These are phyloP conservation scores for Dipodascus albidus DNA, from an alignment of 805 yeast genomes.

Conservation along the genomic window DNA sequence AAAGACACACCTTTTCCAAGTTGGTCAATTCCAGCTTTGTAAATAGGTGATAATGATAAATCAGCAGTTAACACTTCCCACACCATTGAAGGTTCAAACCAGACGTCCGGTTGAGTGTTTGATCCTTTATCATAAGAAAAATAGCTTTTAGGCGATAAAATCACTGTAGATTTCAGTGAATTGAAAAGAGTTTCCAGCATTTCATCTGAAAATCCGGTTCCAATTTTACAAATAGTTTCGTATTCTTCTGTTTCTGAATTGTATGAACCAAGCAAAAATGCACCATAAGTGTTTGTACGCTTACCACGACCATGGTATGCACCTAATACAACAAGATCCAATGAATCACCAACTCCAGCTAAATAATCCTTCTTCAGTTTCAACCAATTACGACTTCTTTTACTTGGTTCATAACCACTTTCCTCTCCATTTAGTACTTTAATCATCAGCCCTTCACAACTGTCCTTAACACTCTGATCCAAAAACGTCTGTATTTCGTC, in stretches of 20 bases:
- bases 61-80: conserved; percentile 92
- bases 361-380: conserved; percentile 91
- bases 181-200: conserved; percentile 49
- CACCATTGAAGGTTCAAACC: conserved; percentile 80
- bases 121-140: conserved; percentile 53
- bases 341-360: conserved; percentile 91
- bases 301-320: conserved; percentile 92
- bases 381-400: conserved; percentile 90
- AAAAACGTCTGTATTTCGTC: conserved; percentile 71
- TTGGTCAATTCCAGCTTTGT: conserved; percentile 67
- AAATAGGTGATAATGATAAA: conserved; percentile 75
- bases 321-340: conserved; percentile 87
- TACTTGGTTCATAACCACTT: conserved; percentile 85
- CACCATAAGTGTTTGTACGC: conserved; percentile 92
- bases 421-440: conserved; percentile 75
- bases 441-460: conserved; percentile 96
- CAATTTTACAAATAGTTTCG: conserved; percentile 93
- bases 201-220: conserved; percentile 93
- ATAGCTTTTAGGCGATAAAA: conserved; percentile 51
- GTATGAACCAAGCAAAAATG: conserved; percentile 81
- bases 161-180: conserved; percentile 56
- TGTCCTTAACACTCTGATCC: conserved; percentile 78
- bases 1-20: conserved; percentile 77
- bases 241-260: conserved; percentile 85
- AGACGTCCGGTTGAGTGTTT: conserved; percentile 75